These are phyloP conservation scores for Kluyveromyces siamensis DNA, from an alignment of 805 yeast species.

Conservation along the genomic window DNA sequence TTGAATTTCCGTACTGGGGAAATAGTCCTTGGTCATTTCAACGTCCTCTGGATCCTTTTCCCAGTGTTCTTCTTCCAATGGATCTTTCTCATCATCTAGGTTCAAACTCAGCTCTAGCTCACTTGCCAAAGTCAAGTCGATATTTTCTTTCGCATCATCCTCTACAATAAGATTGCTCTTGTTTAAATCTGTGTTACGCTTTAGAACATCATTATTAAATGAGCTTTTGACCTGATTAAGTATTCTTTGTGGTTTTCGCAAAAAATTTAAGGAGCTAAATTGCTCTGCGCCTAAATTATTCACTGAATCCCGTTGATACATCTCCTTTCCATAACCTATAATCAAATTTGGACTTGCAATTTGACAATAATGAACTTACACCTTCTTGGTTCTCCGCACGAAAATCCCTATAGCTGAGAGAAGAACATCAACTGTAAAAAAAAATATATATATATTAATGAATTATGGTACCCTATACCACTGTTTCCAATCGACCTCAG, in stretches of 20 bases:
- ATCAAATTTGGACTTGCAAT: background rate
- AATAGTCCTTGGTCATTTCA: background rate
- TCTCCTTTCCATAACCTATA: background rate
- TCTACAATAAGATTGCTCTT: background rate
- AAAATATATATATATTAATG: too few species aligned
- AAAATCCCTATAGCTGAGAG: background rate
- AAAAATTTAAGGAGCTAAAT: slow-evolving; percentile 16
- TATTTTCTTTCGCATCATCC: background rate
- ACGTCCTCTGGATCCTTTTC: background rate
- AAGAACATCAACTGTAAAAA: background rate
- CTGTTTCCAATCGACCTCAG: too few species aligned
- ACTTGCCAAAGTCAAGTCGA: background rate
- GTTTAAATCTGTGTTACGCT: slow-evolving; percentile 20
- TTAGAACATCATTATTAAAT: slow-evolving; percentile 19
- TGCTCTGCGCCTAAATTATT: background rate
- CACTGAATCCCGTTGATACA: slow-evolving; percentile 2
- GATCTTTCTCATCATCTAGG: background rate
- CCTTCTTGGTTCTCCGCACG: background rate
- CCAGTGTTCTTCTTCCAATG: background rate
- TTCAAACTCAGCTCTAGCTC: background rate
- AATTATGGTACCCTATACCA: too few species aligned
- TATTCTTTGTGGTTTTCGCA: slow-evolving; percentile 22
- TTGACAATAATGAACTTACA: background rate
- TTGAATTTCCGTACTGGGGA: background rate
- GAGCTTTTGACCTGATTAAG: slow-evolving; percentile 12